Percentiles rank a stretch among this genome's conserved stretches.
Conservation (phyloP, 805 yeast species). For the Starmerella etchellsii region DNA sequence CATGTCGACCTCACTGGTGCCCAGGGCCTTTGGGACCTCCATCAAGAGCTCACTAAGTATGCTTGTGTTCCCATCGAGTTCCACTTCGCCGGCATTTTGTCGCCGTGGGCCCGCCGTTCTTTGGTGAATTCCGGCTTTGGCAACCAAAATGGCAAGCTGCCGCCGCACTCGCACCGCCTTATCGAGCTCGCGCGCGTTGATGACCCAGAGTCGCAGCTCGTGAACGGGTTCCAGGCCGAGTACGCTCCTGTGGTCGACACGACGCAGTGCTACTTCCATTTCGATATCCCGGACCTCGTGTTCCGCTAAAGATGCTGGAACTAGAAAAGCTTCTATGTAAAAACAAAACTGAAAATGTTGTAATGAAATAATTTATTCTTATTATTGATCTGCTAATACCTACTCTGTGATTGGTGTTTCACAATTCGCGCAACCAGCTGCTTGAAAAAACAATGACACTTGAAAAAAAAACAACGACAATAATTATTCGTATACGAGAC, state of each 20-base stretch:
- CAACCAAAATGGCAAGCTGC: slow-evolving; percentile 30
- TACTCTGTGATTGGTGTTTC: too few relatives aligned
- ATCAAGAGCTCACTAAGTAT: slow-evolving; percentile 56
- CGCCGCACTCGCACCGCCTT: slow-evolving; percentile 11
- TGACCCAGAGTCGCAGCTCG: slow-evolving; percentile 6
- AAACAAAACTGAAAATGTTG: too few relatives aligned
- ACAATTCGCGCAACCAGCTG: too few relatives aligned
- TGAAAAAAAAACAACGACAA: background rate
- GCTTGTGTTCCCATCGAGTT: slow-evolving; percentile 77
- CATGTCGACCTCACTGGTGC: slow-evolving; percentile 69
- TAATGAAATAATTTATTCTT: too few relatives aligned
- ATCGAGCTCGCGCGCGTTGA: slow-evolving; percentile 8
- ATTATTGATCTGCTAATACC: too few relatives aligned
- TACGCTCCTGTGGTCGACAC: slow-evolving; percentile 49
- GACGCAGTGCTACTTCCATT: slow-evolving; percentile 62
- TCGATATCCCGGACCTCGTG: slow-evolving; percentile 49
- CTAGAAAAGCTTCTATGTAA: too few relatives aligned
- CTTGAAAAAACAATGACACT: too few relatives aligned
- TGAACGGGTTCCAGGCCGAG: slow-evolving; percentile 6
- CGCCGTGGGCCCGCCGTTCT: slow-evolving; percentile 78
- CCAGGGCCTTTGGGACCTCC: slow-evolving; percentile 63
- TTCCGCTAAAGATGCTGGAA: slow-evolving; percentile 1
- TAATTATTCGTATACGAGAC: too few relatives aligned
- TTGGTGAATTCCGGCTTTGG: slow-evolving; percentile 45
- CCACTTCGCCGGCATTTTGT: slow-evolving; percentile 74